These are phyloP conservation scores for Aspergillus sp. DNA, from an alignment of 2,329 filamentous ascomycete species.

Conservation along the genomic window DNA sequence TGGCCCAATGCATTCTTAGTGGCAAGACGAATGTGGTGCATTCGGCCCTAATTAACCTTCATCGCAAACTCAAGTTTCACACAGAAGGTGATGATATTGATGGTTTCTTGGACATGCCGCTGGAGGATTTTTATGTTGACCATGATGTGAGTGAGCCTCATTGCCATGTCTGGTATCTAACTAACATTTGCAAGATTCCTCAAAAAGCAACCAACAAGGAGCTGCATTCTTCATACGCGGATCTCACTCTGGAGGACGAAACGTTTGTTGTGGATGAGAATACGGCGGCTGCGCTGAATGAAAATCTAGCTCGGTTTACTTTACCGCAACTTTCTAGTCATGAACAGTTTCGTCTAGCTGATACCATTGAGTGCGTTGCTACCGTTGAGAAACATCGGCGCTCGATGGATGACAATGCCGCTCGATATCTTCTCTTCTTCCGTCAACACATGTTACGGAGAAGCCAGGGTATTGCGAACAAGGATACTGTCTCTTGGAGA, in stretches of 20 bases:
- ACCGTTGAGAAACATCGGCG: constrained; percentile 81
- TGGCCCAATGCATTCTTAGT: constrained; percentile 79
- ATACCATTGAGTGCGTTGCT: constrained; percentile 80
- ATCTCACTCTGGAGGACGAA: constrained; percentile 52
- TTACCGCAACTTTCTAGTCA: constrained; percentile 77
- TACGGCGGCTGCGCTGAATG: constrained; percentile 67
- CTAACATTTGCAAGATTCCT: constrained; percentile 29
- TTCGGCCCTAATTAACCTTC: constrained; percentile 67
- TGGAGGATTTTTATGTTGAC: constrained; percentile 48
- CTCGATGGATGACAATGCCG: constrained; percentile 87
- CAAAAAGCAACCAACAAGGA: constrained; percentile 47
- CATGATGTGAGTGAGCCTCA: constrained; percentile 38
- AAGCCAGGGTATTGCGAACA: constrained; percentile 56
- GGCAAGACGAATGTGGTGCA: constrained; percentile 74
- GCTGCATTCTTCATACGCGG: constrained; percentile 50
- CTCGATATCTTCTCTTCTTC: constrained; percentile 84
- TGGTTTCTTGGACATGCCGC: constrained; percentile 64
- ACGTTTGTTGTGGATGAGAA: constrained; percentile 68
- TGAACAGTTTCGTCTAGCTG: constrained; percentile 80
- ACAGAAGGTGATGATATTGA: constrained; percentile 78
- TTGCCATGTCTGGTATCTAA: background rate
- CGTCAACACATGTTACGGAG: constrained; percentile 73
- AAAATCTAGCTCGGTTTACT: constrained; percentile 71
- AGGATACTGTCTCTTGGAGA: constrained; percentile 61
- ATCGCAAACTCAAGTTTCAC: constrained; percentile 77